A percentile compares a stretch with the other conserved stretches of the same genome.
These are phyloP conservation scores for Cladosporium sp. DNA, from an alignment of 2,329 filamentous ascomycete species.

Conservation along the genomic window DNA sequence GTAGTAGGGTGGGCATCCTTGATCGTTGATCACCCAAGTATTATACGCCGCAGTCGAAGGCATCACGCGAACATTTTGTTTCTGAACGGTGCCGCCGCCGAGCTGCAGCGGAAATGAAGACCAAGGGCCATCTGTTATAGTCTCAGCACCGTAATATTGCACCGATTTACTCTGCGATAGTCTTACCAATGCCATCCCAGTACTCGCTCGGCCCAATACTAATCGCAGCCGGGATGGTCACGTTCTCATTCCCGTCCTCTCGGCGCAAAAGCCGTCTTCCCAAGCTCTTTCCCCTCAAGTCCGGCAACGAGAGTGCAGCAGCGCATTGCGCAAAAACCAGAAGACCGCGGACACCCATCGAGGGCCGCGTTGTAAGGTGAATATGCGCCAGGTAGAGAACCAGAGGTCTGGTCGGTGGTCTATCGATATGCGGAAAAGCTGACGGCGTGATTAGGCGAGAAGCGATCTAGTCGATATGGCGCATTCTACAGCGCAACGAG, in stretches of 20 bases:
- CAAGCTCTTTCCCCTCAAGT: not conserved
- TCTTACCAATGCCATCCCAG: constrained; percentile 33
- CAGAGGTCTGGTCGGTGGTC: too few relatives aligned
- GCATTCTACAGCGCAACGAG: constrained; percentile 1
- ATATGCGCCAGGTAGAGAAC: not conserved
- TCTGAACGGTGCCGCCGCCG: constrained; percentile 22
- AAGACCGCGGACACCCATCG: not conserved
- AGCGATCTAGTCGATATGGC: not conserved
- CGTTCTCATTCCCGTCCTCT: constrained; percentile 7
- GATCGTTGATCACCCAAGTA: constrained; percentile 26
- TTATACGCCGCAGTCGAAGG: constrained; percentile 30
- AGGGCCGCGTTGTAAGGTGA: not conserved
- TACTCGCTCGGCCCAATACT: constrained; percentile 34
- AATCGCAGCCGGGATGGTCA: constrained; percentile 29
- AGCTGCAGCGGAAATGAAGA: constrained; percentile 36
- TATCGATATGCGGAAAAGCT: too few relatives aligned
- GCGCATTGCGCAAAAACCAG: constrained; percentile 6
- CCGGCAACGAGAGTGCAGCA: constrained; percentile 6
- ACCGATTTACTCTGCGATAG: not conserved
- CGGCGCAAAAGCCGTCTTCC: constrained; percentile 3
- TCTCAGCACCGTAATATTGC: not conserved
- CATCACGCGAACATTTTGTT: constrained; percentile 32
- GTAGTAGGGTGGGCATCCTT: constrained; percentile 27
- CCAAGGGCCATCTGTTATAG: constrained; percentile 29
- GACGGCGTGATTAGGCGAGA: not conserved